Evolutionary conservation across 2,329 filamentous ascomycete genomes (phyloP).

Genomic region (Dothistroma pini): DNA sequence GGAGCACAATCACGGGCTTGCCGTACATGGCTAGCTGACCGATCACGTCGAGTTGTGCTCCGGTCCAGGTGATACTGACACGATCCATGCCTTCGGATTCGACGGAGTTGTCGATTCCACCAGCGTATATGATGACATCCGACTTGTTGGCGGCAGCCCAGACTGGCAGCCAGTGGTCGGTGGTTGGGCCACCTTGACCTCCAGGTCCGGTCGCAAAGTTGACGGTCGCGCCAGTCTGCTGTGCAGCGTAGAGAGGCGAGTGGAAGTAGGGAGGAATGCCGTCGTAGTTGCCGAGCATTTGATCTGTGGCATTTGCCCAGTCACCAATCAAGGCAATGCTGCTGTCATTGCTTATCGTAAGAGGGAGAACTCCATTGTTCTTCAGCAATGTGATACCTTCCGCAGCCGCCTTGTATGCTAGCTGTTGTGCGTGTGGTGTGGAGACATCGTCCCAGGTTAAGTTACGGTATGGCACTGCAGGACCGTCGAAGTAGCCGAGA

Average conservation of each 20-base stretch:
- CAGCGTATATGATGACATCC: slow-evolving; percentile 54
- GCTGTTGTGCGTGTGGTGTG: slow-evolving; percentile 50
- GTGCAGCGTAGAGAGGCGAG: slow-evolving; percentile 52
- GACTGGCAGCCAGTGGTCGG: slow-evolving; percentile 30
- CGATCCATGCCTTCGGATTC: slow-evolving; percentile 55
- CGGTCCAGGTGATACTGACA: slow-evolving; percentile 50
- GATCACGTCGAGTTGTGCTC: slow-evolving; percentile 51
- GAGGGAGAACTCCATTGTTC: slow-evolving; percentile 50
- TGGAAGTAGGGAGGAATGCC: slow-evolving; percentile 55
- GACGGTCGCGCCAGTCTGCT: slow-evolving; percentile 45
- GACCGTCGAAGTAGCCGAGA: slow-evolving; percentile 56
- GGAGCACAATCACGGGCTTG: slow-evolving; percentile 52
- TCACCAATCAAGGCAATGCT: slow-evolving; percentile 55
- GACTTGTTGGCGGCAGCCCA: slow-evolving; percentile 41
- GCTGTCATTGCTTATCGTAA: slow-evolving; percentile 37
- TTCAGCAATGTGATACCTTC: slow-evolving; percentile 51
- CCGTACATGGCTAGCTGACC: slow-evolving; percentile 43
- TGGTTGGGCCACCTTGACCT: slow-evolving; percentile 34
- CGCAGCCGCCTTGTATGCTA: slow-evolving; percentile 54
- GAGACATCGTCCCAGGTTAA: slow-evolving; percentile 56
- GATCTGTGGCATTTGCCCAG: slow-evolving; percentile 55
- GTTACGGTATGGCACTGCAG: slow-evolving; percentile 48
- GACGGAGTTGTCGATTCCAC: slow-evolving; percentile 52
- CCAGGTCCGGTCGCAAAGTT: slow-evolving; percentile 43
- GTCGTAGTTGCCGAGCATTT: slow-evolving; percentile 59